Evolutionary conservation across 2,329 filamentous ascomycete genomes (phyloP).

Genomic region (Neophaeococcomyces mojaviensis): DNA sequence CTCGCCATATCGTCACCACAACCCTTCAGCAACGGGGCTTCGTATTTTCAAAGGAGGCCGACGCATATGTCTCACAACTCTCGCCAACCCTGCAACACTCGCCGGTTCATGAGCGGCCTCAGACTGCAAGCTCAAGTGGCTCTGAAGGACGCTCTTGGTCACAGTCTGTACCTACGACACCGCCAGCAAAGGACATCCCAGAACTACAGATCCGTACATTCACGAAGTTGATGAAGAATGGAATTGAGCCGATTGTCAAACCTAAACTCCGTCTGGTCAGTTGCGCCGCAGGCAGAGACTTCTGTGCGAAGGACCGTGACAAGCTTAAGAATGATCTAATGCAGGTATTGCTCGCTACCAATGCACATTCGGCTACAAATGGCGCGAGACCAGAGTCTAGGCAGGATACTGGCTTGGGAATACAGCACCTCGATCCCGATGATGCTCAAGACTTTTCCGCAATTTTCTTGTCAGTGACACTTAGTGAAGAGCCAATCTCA

Average conservation of each 20-base stretch:
- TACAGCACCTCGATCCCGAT: background rate
- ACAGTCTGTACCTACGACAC: conserved; percentile 51
- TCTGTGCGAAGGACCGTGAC: conserved; percentile 10
- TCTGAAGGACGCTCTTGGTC: conserved; percentile 6
- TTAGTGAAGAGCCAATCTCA: conserved; percentile 40
- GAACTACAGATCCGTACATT: conserved; percentile 83
- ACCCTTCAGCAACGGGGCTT: conserved; percentile 75
- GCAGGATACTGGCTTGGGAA: background rate
- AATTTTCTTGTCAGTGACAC: conserved; percentile 42
- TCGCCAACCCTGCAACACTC: conserved; percentile 31
- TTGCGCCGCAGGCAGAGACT: conserved; percentile 59
- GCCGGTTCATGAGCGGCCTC: background rate
- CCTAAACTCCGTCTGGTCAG: conserved; percentile 65
- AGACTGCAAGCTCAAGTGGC: background rate
- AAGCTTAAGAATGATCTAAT: conserved; percentile 19
- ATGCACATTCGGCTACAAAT: background rate
- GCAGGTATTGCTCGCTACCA: conserved; percentile 20
- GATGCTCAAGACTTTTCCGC: conserved; percentile 22
- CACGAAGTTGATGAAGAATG: conserved; percentile 66
- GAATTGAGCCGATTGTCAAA: conserved; percentile 66
- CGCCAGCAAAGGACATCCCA: conserved; percentile 66
- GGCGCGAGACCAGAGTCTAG: background rate
- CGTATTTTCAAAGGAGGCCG: conserved; percentile 64
- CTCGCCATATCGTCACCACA: conserved; percentile 64
- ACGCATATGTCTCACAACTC: conserved; percentile 54